Conservation (phyloP, 2,329 filamentous ascomycete species). For the Claviceps capensis region DNA sequence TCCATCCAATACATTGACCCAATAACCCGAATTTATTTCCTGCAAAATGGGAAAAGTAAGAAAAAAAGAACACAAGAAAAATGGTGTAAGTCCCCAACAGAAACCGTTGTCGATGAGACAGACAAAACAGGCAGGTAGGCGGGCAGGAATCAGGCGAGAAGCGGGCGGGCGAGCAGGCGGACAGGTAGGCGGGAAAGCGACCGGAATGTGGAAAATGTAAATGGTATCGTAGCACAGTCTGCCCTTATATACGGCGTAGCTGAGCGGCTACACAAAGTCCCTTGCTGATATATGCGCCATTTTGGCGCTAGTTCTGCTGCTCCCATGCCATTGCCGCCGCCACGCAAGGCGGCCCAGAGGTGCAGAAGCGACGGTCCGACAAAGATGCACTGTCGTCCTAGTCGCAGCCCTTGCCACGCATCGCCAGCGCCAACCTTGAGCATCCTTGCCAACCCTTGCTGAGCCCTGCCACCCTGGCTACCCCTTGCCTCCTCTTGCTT, state of each 20-base stretch:
- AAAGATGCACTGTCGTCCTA: background rate
- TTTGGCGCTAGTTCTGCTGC: no score
- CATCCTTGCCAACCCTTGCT: no score
- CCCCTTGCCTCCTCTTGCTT: background rate
- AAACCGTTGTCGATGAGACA: background rate
- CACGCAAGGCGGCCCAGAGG: background rate
- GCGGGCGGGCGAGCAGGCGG: no score
- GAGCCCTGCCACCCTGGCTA: no score
- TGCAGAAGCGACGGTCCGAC: background rate
- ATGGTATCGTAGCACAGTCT: background rate
- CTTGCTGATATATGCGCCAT: background rate
- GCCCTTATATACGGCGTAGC: background rate
- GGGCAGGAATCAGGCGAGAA: no score
- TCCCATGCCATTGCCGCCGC: background rate
- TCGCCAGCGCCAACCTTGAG: no score
- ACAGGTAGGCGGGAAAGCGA: background rate
- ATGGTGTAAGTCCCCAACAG: background rate
- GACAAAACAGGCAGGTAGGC: background rate
- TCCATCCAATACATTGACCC: conserved; percentile 24
- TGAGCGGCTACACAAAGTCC: background rate
- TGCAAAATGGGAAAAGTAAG: conserved; percentile 8
- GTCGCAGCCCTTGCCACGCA: background rate
- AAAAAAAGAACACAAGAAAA: conserved; percentile 7
- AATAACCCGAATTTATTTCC: conserved; percentile 13
- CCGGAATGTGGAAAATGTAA: background rate